Base-by-base conservation (phyloP, 805 yeast genomes). In the Candida sonorensis region DNA sequence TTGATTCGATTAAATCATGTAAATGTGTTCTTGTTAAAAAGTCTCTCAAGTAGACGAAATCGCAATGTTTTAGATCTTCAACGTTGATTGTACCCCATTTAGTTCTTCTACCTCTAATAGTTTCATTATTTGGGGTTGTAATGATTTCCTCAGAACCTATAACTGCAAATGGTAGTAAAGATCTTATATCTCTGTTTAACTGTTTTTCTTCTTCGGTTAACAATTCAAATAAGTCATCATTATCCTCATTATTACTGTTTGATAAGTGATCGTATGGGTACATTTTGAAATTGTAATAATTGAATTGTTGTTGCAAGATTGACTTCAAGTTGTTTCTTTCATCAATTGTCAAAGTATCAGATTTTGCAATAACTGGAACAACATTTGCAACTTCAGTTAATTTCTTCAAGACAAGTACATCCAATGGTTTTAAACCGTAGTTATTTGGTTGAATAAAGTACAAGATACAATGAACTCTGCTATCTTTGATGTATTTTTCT, bases 11-110 rank as follows among this genome's bases (percentile, higher is more conserved):
- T 57, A 92, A 76, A 57, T 90, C 97, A 59, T 87, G 97, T 51
- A 92, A 69, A 59, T 92, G 97, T 7, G 97, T 86, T 65, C 96
- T 78, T 28, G 95, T 86, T 52, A 92, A 73, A 59, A 92, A 92
- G 58, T 86, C 95, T 63, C 97, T 77, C 54, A 92, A 75, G 49
- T 85, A 87, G 23, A 86, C 85, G 67, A 92, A 92, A 64, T 92
- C 98, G 62, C 96, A 87, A 62, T 92, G 97, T 34, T 81, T 75
- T 33, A 85, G 87, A 62, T 92, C 95, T 63, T 88, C 97, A 40
- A 92, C 85, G 58, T 87, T 84, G 51, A 90, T 81, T 12, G 81
- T 71, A 16, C 97, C 97, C 95, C 96, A 90, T 54, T 81, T 78
- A 35, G 94, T 87, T 63, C 83, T 78, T 63, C 97, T 79, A 31